These are phyloP conservation scores for Hyphopichia fennica DNA, from an alignment of 1,139 yeast species.

Conservation along the genomic window DNA sequence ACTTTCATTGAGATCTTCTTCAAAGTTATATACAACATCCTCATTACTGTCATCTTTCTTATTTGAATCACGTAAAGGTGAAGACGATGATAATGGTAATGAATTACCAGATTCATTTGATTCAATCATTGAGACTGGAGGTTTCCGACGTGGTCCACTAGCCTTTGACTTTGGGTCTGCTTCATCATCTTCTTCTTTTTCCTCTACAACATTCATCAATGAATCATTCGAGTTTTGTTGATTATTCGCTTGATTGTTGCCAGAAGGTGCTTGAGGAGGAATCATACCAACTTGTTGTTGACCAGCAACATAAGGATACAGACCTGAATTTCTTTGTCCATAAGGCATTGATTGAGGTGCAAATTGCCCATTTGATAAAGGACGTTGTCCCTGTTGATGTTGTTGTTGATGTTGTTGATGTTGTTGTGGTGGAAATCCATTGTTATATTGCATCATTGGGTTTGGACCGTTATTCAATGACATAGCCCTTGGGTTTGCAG, in stretches of 20 bases:
- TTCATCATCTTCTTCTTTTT: conserved; percentile 31
- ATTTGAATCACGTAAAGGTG: conserved; percentile 7
- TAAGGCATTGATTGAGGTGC: not conserved
- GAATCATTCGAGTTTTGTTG: conserved; percentile 34
- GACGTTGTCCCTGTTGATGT: not conserved
- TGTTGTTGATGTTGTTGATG: not conserved
- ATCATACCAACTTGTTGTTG: conserved; percentile 4
- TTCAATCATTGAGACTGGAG: conserved; percentile 4
- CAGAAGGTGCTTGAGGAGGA: not conserved
- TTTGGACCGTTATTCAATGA: not conserved
- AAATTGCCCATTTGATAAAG: not conserved
- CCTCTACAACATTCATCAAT: conserved; percentile 42
- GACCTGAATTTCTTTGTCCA: not conserved
- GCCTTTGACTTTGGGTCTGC: not conserved
- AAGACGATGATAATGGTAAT: conserved; percentile 3
- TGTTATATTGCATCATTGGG: not conserved
- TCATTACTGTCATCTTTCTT: conserved; percentile 14
- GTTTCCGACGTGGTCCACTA: conserved; percentile 2
- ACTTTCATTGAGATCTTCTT: conserved; percentile 22
- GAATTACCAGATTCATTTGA: not conserved
- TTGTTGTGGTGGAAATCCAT: not conserved
- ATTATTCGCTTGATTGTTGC: not conserved
- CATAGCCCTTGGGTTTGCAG: not conserved
- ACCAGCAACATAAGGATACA: conserved; percentile 1
- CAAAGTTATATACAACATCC: conserved; percentile 34